Evolutionary conservation across 2,329 filamentous ascomycete genomes (phyloP), one percentile per base, ranked within the genome.

Genomic region (Exserohilum turcica): DNA sequence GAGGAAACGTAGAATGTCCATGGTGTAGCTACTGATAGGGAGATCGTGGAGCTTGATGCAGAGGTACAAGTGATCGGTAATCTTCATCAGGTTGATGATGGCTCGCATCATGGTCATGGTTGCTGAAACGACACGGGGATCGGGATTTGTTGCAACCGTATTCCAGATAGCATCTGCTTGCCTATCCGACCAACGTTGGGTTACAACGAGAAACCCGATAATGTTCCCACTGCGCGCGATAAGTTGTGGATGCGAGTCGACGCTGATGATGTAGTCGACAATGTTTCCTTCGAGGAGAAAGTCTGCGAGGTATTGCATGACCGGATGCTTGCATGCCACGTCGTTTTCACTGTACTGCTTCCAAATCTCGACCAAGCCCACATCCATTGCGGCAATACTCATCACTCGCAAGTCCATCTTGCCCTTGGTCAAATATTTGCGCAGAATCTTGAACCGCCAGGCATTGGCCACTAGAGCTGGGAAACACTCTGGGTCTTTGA

Each of bases 161-260:
- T 87, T 85, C 93, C 93, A 97, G 56, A 97, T 84, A 13, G 84
- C 82, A 67, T 96, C 89, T 1, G 90, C 90, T 66, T 95, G 88
- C 16, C 82, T 76, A 29, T 85, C 74, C 0, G 83, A 84, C 73
- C 93, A 96, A 12, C 85, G 87, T 48, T 82, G 81, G 0, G 90
- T 94, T 12, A 94, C 89, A 18, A 91, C 84, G 45, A 97, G 79
- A 66, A 97, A 97, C 0, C 90, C 90, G 42, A 97, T 80, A 47
- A 97, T 89, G 59, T 96, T 96, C 35, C 83, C 82, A 66, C 90
- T 90, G 61, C 92, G 86, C 31, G 83, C 81, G 16, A 95, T 94
- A 47, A 97, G 85, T 68, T 96, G 92, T 1, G 92, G 91, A 67
- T 97, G 94, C 28, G 93, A 97, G 50, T 92, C 92, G 12, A 93